Percentiles rank a stretch among this genome's conserved stretches.
These are phyloP conservation scores for Debaryomyces robertsiae DNA, from an alignment of 1,139 yeast species.

Conservation along the genomic window DNA sequence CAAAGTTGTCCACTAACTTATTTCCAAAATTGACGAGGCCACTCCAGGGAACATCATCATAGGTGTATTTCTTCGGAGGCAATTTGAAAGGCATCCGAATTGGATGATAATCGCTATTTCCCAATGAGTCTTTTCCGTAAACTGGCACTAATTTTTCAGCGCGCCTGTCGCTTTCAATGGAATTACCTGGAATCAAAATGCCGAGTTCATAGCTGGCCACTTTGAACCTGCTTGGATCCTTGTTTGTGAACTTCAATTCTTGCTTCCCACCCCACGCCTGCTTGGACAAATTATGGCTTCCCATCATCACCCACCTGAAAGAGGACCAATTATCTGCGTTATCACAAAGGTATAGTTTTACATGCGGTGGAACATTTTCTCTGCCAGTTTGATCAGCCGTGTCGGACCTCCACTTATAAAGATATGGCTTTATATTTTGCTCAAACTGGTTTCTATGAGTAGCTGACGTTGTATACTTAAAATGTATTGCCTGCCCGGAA, in stretches of 20 bases:
- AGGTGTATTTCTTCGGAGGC: slow-evolving; percentile 46
- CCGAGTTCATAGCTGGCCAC: slow-evolving; percentile 60
- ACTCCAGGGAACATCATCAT: slow-evolving; percentile 55
- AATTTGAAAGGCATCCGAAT: slow-evolving; percentile 56
- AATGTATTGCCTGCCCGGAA: slow-evolving; percentile 61
- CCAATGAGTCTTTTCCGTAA: slow-evolving; percentile 39
- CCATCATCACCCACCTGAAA: slow-evolving; percentile 63
- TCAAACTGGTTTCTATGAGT: slow-evolving; percentile 29
- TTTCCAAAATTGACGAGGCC: slow-evolving; percentile 24
- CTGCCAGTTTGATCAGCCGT: slow-evolving; percentile 29
- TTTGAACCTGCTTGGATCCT: slow-evolving; percentile 24
- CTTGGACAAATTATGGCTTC: slow-evolving; percentile 65
- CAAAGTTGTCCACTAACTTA: slow-evolving; percentile 22
- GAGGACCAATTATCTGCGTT: slow-evolving; percentile 52
- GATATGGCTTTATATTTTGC: slow-evolving; percentile 39
- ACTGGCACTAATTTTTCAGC: slow-evolving; percentile 34
- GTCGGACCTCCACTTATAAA: slow-evolving; percentile 33
- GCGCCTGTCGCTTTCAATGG: slow-evolving; percentile 18
- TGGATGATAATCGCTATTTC: slow-evolving; percentile 25
- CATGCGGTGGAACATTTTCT: slow-evolving; percentile 42
- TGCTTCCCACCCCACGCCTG: slow-evolving; percentile 70
- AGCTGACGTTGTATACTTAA: slow-evolving; percentile 33
- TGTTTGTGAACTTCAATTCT: slow-evolving; percentile 18
- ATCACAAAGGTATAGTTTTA: slow-evolving; percentile 43
- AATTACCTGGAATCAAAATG: slow-evolving; percentile 40